Base-by-base conservation (phyloP, 768 basidiomycete species). In the Astraeus odoratus region DNA sequence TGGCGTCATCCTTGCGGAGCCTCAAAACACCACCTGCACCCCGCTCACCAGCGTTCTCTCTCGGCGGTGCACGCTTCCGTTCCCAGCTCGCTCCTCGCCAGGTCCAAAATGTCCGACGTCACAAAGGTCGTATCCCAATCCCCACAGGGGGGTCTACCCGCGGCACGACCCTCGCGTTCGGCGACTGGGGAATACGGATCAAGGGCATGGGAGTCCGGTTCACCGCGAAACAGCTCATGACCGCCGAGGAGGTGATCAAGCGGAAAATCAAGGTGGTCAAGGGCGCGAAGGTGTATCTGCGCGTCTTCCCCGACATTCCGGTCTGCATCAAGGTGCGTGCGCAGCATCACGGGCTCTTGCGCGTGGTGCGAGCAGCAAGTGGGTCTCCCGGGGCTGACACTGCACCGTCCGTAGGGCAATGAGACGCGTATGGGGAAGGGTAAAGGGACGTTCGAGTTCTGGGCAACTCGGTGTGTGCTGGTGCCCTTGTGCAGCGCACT, bases 401-500 rank as follows among this genome's bases (percentile, higher is more conserved):
- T 53, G 16, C 59, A 18, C 12, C 2, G 37, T 26, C 27, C 33
- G 39, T 39, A 92, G 89, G 95, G 96, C 43, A 98, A 96, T 56
- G 94, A 98, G 66, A 94, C 92, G 5, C 86, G 96, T 75, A 97
- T 98, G 96, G 96, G 96, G 41, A 98, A 98, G 68, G 96, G 96
- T 48, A 99, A 99, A 65, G 96, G 96, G 37, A 80, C 86, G 0
- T 98, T 98, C 56, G 96, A 98, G 60, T 97, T 76, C 62, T 99
- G 96, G 96, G 90, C 94, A 22, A 89, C 86, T 47, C 80, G 90
- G 89, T 91, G 55, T 44, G 27, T 50, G 10, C 41, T 33, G 43
- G 10, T 18, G 7, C n/a, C n/a, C n/a, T 7, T 37, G 19, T 10
- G 9, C 27, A 10, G 0, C 12, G 22, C 20, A 16, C 10, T 2